Conservation (phyloP, 2,329 filamentous ascomycete genomes). For the Cladophialophora yegresii region DNA sequence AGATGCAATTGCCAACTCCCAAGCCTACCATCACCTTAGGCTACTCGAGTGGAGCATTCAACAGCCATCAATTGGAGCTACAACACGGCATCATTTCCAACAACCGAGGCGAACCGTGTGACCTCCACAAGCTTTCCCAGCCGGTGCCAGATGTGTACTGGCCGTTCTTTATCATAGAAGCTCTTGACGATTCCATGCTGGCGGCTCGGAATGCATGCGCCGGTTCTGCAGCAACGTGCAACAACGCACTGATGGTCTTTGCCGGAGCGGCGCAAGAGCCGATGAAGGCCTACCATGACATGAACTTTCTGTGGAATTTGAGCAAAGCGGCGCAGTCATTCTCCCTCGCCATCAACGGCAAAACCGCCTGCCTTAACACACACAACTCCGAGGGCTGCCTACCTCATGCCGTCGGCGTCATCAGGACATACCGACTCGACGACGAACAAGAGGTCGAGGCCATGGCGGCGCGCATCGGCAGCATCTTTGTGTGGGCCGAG, state of each 20-base stretch:
- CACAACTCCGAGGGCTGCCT: slow-evolving; percentile 33
- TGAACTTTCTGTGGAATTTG: slow-evolving; percentile 25
- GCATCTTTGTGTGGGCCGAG: slow-evolving; percentile 33
- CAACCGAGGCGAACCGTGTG: slow-evolving; percentile 29
- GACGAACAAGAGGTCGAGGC: slow-evolving; percentile 31
- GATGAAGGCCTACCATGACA: slow-evolving; percentile 13
- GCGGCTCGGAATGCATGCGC: slow-evolving; percentile 31
- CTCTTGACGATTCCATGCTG: slow-evolving; percentile 29
- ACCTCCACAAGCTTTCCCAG: slow-evolving; percentile 34
- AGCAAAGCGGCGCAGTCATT: slow-evolving; percentile 34
- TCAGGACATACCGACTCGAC: slow-evolving; percentile 32
- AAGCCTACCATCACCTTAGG: slow-evolving; percentile 32
- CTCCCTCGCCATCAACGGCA: slow-evolving; percentile 34
- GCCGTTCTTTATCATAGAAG: slow-evolving; percentile 35
- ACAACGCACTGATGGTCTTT: slow-evolving; percentile 35
- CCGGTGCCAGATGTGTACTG: slow-evolving; percentile 32
- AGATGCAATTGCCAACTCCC: slow-evolving; percentile 30
- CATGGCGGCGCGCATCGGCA: slow-evolving; percentile 28
- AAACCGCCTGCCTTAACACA: slow-evolving; percentile 31
- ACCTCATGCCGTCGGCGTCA: slow-evolving; percentile 25
- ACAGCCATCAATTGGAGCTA: slow-evolving; percentile 28
- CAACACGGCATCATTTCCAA: slow-evolving; percentile 36
- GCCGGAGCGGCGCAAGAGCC: slow-evolving; percentile 27
- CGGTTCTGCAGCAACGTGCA: slow-evolving; percentile 33
- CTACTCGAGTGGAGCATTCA: slow-evolving; percentile 28